These are phyloP conservation scores for Aspergillus bombycis DNA, from an alignment of 2,329 filamentous ascomycete genomes.

Conservation along the genomic window DNA sequence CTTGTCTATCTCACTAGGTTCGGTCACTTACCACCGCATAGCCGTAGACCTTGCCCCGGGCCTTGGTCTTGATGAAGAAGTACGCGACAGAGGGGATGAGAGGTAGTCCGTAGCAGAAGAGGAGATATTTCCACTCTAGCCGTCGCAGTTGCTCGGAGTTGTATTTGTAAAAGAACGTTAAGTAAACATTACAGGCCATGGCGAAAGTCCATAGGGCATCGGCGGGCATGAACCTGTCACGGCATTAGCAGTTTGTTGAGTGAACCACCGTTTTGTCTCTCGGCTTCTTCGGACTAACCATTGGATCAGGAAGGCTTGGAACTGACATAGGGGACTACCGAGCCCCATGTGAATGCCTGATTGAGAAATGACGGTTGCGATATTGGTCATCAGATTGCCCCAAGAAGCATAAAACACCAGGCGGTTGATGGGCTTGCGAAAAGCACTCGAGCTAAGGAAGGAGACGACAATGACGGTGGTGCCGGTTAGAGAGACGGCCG, in stretches of 20 bases:
- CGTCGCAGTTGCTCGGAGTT: constrained; percentile 64
- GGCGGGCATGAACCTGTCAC: constrained; percentile 73
- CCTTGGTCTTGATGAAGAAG: constrained; percentile 63
- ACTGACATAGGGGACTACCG: constrained; percentile 67
- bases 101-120: constrained; percentile 73
- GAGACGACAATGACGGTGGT: constrained; percentile 73
- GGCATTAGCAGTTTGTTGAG: not conserved
- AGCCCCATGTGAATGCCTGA: constrained; percentile 56
- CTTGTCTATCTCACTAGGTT: not conserved
- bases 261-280: not conserved
- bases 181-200: constrained; percentile 82
- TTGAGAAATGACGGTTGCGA: constrained; percentile 73
- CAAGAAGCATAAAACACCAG: constrained; percentile 82
- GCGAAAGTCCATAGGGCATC: constrained; percentile 77
- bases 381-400: constrained; percentile 77
- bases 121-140: constrained; percentile 72
- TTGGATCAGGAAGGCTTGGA: constrained; percentile 79
- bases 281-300: constrained; percentile 60
- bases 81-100: constrained; percentile 69
- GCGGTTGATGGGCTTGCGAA: constrained; percentile 85
- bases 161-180: constrained; percentile 78
- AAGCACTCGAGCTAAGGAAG: constrained; percentile 68
- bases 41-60: constrained; percentile 67
- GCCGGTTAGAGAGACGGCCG: constrained; percentile 70
- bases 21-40: constrained; percentile 62